These are phyloP conservation scores for Eucalyptus grandis DNA, from an alignment of 345 rosid species.

Conservation along the genomic window DNA sequence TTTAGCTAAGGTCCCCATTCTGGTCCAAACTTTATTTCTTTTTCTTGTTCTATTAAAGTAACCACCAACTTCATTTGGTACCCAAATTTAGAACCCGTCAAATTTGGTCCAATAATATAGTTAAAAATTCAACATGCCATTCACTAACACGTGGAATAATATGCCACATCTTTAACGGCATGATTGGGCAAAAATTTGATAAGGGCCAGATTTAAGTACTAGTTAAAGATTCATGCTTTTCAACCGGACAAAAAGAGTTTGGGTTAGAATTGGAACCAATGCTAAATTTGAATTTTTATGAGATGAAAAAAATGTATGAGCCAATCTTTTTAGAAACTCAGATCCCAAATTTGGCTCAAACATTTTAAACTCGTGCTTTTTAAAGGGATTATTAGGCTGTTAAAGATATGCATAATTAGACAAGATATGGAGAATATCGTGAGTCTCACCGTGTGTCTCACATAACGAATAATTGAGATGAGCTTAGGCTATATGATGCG, in stretches of 20 bases:
- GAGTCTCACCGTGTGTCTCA: background rate
- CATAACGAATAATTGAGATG: background rate
- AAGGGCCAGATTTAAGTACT: background rate
- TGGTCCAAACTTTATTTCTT: background rate
- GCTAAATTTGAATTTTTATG: background rate
- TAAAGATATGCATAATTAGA: background rate
- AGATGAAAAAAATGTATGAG: background rate
- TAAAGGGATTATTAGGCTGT: background rate
- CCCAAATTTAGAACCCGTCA: background rate
- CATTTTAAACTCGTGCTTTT: background rate
- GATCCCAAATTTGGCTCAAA: background rate
- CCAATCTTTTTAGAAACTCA: no score
- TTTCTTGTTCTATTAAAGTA: background rate
- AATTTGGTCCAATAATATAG: background rate
- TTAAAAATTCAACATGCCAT: background rate
- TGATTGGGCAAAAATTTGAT: background rate
- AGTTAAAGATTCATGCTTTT: fast-evolving
- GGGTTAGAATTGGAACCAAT: background rate
- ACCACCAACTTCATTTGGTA: background rate
- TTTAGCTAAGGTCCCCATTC: background rate
- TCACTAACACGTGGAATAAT: background rate
- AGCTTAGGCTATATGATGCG: background rate
- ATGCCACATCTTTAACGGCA: background rate
- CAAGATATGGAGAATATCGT: background rate
- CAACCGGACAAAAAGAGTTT: background rate